Percentiles rank a stretch among this genome's conserved stretches.
Conservation (phyloP, 805 yeast genomes). For the Kurtzmaniella fragi region DNA sequence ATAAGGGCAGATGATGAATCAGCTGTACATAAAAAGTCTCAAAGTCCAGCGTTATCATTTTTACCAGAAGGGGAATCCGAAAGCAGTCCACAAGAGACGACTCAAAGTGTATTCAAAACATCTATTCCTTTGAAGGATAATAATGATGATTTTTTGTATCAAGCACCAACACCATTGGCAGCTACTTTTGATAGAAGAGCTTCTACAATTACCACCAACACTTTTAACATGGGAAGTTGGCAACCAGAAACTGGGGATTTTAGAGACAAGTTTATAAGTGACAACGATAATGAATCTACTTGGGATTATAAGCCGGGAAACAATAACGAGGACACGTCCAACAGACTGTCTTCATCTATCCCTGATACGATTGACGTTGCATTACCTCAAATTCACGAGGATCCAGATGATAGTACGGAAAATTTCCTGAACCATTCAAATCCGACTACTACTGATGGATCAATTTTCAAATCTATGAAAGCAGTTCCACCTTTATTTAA, state of each 20-base stretch:
- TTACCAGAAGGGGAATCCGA: slow-evolving; percentile 8
- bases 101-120: no score
- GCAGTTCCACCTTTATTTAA: slow-evolving; percentile 3
- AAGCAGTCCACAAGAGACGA: no score
- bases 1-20: neutral
- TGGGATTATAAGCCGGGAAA: slow-evolving; percentile 16
- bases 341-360: slow-evolving; percentile 26
- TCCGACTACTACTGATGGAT: slow-evolving; percentile 7
- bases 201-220: slow-evolving; percentile 26
- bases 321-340: slow-evolving; percentile 16
- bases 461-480: slow-evolving; percentile 5
- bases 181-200: slow-evolving; percentile 16
- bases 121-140: neutral
- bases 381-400: slow-evolving; percentile 33
- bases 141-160: neutral
- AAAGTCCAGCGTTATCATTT: slow-evolving; percentile 12
- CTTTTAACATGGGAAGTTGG: slow-evolving; percentile 51
- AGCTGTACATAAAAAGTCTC: slow-evolving; percentile 1
- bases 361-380: slow-evolving; percentile 38
- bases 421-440: slow-evolving; percentile 1
- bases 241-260: slow-evolving; percentile 50
- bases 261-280: slow-evolving; percentile 45
- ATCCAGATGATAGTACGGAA: slow-evolving; percentile 16
- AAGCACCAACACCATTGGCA: no score
- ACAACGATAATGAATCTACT: slow-evolving; percentile 34